phyloP scores from a whole-genome alignment of 768 basidiomycete species.

The Ephemerocybe angulata region DNA sequence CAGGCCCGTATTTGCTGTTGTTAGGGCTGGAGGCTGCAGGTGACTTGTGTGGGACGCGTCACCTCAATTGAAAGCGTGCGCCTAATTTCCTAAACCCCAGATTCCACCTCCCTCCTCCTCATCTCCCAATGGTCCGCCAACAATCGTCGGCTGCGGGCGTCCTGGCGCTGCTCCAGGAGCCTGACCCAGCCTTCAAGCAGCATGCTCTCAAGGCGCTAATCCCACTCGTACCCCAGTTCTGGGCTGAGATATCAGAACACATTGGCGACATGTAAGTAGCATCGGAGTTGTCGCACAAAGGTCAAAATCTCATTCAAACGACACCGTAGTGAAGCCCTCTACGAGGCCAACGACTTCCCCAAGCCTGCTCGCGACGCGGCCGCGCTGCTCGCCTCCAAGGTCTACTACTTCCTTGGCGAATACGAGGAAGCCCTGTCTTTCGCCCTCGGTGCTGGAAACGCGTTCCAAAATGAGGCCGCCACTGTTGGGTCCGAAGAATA shows the following conservation, averaged over 20 bases:
- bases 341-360: constrained; percentile 78
- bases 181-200: constrained; percentile 81
- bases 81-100: constrained; percentile 13
- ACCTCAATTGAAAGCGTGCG: constrained; percentile 25
- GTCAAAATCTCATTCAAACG: constrained; percentile 3
- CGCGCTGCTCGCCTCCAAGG: constrained; percentile 92
- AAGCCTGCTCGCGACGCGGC: constrained; percentile 75
- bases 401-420: constrained; percentile 95
- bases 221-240: constrained; percentile 87
- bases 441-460: constrained; percentile 84
- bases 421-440: constrained; percentile 95
- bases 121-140: constrained; percentile 57
- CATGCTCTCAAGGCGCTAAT: constrained; percentile 86
- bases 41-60: constrained; percentile 36
- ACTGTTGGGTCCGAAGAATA: constrained; percentile 74
- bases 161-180: constrained; percentile 87
- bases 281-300: constrained; percentile 27
- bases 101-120: constrained; percentile 21
- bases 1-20: constrained; percentile 25
- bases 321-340: constrained; percentile 73
- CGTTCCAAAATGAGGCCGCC: constrained; percentile 75
- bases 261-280: constrained; percentile 71
- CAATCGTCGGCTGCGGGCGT: constrained; percentile 87
- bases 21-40: constrained; percentile 24
- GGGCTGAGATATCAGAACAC: constrained; percentile 98